Percentiles rank a stretch among this genome's conserved stretches.
These are phyloP conservation scores for Saccharomyces kudriavzevii DNA, from an alignment of 805 yeast species.

Conservation along the genomic window DNA sequence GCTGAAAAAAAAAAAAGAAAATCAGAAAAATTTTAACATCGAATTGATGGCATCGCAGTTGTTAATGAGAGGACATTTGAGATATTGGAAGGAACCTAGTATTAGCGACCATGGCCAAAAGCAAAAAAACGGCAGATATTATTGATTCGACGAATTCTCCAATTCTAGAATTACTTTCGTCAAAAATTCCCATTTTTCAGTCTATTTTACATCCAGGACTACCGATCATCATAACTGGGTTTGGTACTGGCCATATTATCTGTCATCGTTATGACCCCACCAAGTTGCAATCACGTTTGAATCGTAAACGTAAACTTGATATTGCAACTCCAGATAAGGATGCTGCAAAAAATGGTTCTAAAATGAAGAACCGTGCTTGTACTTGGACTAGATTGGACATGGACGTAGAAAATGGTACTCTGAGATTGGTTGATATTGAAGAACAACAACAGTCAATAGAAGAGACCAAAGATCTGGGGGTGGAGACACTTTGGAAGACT, in stretches of 20 bases:
- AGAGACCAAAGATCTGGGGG: slow-evolving; percentile 12
- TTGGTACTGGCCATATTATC: slow-evolving; percentile 73
- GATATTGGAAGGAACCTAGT: background rate
- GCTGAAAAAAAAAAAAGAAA: background rate
- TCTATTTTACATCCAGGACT: slow-evolving; percentile 69
- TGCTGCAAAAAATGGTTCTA: background rate
- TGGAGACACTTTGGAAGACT: slow-evolving; percentile 62
- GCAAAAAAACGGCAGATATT: slow-evolving; percentile 3
- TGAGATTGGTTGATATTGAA: slow-evolving; percentile 10
- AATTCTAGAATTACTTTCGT: slow-evolving; percentile 32
- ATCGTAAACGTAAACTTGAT: slow-evolving; percentile 3
- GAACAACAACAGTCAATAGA: slow-evolving; percentile 4
- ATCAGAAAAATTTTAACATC: background rate
- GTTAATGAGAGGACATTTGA: background rate
- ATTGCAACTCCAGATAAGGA: background rate
- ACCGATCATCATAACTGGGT: slow-evolving; percentile 58
- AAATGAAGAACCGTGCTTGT: slow-evolving; percentile 8
- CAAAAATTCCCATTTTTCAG: slow-evolving; percentile 61
- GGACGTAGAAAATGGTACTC: slow-evolving; percentile 3
- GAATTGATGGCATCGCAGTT: background rate
- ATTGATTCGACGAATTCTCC: slow-evolving; percentile 16
- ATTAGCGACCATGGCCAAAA: slow-evolving; percentile 5
- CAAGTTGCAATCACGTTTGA: slow-evolving; percentile 30
- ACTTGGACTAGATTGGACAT: background rate
- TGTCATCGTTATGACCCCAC: slow-evolving; percentile 52